A percentile compares a stretch with the other conserved stretches of the same genome.
Conservation (phyloP, 2,329 filamentous ascomycete species). For the Macrophomina tecta region DNA sequence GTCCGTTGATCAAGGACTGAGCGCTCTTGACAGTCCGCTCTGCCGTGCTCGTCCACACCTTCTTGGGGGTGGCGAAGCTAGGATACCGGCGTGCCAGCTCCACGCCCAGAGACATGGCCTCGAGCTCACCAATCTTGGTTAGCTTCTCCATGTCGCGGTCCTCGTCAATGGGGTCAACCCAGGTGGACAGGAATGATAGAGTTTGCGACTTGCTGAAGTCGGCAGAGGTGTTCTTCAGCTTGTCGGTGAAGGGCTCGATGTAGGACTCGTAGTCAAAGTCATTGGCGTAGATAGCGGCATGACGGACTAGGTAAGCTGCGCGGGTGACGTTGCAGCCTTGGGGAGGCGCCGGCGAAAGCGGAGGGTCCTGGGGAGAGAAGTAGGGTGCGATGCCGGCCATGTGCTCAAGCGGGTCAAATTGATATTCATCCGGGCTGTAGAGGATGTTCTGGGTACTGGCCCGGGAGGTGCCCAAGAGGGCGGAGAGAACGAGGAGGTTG, state of each 20-base stretch:
- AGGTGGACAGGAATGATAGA: conserved; percentile 62
- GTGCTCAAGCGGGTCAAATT: conserved; percentile 56
- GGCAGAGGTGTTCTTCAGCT: conserved; percentile 63
- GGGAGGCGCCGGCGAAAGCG: conserved; percentile 54
- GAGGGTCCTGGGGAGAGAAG: conserved; percentile 55
- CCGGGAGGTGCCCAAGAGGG: not conserved
- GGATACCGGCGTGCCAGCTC: conserved; percentile 66
- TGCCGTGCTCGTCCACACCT: conserved; percentile 68
- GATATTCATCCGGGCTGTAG: conserved; percentile 27
- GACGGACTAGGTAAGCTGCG: conserved; percentile 57
- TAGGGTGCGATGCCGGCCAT: conserved; percentile 58
- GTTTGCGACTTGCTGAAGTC: conserved; percentile 64
- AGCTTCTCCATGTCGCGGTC: conserved; percentile 65
- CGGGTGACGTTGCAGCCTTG: conserved; percentile 59
- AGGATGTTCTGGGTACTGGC: conserved; percentile 22
- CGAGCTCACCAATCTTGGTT: conserved; percentile 65
- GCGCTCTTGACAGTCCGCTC: conserved; percentile 67
- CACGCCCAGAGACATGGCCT: conserved; percentile 65
- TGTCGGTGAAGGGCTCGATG: conserved; percentile 59
- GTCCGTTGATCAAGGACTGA: conserved; percentile 62
- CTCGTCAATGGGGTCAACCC: conserved; percentile 61
- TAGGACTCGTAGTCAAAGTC: conserved; percentile 60
- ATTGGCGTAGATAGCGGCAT: conserved; percentile 60
- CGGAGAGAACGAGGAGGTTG: not conserved
- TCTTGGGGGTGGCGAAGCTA: conserved; percentile 57